phyloP scores from a whole-genome alignment of 177 flowering plant species.

The Vitis hybrid region DNA sequence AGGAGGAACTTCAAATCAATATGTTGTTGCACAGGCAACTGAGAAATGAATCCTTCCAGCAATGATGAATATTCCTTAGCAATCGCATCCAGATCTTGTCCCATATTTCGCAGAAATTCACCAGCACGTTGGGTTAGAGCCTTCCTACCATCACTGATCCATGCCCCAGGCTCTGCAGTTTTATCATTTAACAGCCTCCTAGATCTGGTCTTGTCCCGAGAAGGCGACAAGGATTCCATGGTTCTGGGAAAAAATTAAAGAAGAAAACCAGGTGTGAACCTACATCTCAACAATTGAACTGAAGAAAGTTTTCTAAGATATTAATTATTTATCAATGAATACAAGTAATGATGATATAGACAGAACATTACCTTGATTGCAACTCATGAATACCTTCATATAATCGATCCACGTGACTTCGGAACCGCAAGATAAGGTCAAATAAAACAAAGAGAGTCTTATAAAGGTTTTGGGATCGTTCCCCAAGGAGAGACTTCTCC shows the following conservation, averaged over 20 bases:
- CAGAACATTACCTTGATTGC: slow-evolving; percentile 70
- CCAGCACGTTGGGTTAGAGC: slow-evolving; percentile 75
- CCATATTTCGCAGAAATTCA: slow-evolving; percentile 74
- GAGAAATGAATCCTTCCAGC: slow-evolving; percentile 79
- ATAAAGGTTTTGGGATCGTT: slow-evolving; percentile 68
- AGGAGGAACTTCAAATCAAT: slow-evolving; percentile 91
- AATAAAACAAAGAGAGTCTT: slow-evolving; percentile 78
- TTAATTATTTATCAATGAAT: neutral
- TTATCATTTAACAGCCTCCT: slow-evolving; percentile 29
- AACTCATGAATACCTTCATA: slow-evolving; percentile 87
- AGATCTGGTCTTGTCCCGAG: slow-evolving; percentile 46
- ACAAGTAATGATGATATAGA: slow-evolving; percentile 4
- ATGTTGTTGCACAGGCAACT: slow-evolving; percentile 87
- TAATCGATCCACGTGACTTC: slow-evolving; percentile 84
- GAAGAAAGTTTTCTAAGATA: neutral
- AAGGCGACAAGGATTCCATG: slow-evolving; percentile 36
- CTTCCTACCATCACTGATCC: slow-evolving; percentile 84
- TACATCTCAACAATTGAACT: neutral
- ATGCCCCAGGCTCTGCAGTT: slow-evolving; percentile 53
- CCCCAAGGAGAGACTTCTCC: slow-evolving; percentile 97
- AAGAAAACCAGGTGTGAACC: slow-evolving; percentile 11
- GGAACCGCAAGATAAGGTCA: slow-evolving; percentile 84
- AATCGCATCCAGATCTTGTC: slow-evolving; percentile 65
- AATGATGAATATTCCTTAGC: slow-evolving; percentile 71
- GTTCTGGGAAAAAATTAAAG: slow-evolving; percentile 38